Evolutionary conservation across 1,139 yeast genomes (phyloP), one percentile per base, ranked within the genome.

Genomic region (Protomyces macrosporus): DNA sequence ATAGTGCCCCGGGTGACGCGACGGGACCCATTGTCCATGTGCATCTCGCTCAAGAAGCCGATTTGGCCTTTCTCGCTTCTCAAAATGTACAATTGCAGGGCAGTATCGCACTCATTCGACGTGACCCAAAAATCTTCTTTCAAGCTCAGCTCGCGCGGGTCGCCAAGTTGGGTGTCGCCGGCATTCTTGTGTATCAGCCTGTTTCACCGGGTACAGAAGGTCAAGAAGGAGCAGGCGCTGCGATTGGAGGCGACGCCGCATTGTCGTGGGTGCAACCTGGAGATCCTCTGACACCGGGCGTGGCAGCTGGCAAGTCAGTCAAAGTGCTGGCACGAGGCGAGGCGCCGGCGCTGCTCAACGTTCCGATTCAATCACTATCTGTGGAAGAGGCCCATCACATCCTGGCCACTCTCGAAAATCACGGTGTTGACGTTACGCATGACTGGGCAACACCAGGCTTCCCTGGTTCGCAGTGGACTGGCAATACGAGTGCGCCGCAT

Each of bases 311-410:
- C n/a, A 67, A 71, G 30, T 67, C 70, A 10, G 67, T 73, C 14
- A 72, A 70, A 42, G 69, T 72, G 16, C 65, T 74, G 2, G 78
- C 76, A 23, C 77, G 84, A 77, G 75, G 78, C 10, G 77, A 81
- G 37, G 83, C 90, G 0, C 75, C 76, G 14, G 77, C 82, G 53
- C 78, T 88, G 3, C 87, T 96, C 0, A 80, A 82, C 42, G 82
- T 93, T 4, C 96, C 97, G 0, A 80, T 87, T 3, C 78, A 88
- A 0, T 91, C 97, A 0, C 77, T 90, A 5, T 86, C 96, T 0
- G 83, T 86, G 81, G 78, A 78, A 53, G 96, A 89, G 71, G 93
- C 86, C 0, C 72, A 75, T 30, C 73, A 73, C 1, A 77, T 90
- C 9, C 71, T 88, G 63, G 70, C 75, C 0, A 74, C 79, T 39